phyloP scores from a whole-genome alignment of 2,329 filamentous ascomycete species.

The Xylaria sp. region DNA sequence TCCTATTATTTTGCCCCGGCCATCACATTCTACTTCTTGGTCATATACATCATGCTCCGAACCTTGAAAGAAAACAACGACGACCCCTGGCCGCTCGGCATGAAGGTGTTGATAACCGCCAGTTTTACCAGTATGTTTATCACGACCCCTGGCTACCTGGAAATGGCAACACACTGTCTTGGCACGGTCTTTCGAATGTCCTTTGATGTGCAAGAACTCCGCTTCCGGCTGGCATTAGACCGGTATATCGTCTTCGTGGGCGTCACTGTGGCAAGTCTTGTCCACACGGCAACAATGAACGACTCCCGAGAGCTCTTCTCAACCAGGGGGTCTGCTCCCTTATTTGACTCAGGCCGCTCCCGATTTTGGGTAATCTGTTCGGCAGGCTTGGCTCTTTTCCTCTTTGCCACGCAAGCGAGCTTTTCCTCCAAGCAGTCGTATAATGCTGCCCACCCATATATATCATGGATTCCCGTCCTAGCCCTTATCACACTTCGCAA shows the following conservation, averaged over 20 bases:
- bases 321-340: constrained; percentile 21
- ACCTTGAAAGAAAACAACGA: constrained; percentile 50
- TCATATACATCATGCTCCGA: constrained; percentile 59
- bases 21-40: constrained; percentile 66
- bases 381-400: constrained; percentile 41
- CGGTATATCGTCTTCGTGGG: constrained; percentile 62
- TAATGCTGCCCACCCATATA: constrained; percentile 56
- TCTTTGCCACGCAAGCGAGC: constrained; percentile 40
- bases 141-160: constrained; percentile 49
- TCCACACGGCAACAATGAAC: constrained; percentile 40
- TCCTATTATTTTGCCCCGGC: constrained; percentile 66
- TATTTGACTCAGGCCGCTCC: constrained; percentile 14
- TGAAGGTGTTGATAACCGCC: constrained; percentile 55
- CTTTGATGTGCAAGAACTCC: constrained; percentile 56
- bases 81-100: constrained; percentile 48
- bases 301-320: constrained; percentile 28
- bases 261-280: constrained; percentile 54
- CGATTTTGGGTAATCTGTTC: constrained; percentile 31
- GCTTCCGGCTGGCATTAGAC: constrained; percentile 58
- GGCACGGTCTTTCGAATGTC: constrained; percentile 51
- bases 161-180: constrained; percentile 47
- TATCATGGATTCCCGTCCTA: constrained; percentile 60
- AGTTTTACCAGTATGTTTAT: constrained; percentile 43
- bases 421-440: constrained; percentile 48
- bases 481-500: constrained; percentile 60